Base-by-base conservation (phyloP, 768 basidiomycete genomes). In the Trametes villosa region DNA sequence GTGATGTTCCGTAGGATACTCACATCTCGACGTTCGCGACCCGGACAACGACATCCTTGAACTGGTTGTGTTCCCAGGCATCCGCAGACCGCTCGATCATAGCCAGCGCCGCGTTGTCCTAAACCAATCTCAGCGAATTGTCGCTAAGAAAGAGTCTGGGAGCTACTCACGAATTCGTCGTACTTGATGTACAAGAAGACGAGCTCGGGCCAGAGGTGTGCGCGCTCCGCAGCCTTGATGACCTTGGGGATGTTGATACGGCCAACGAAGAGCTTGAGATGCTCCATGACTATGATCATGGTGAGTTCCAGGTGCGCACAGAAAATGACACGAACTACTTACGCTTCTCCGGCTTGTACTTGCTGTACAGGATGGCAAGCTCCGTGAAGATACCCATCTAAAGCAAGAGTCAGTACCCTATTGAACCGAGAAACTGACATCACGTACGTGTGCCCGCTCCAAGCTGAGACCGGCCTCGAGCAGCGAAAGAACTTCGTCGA, bases 181-280 rank as follows among this genome's bases (percentile, higher is more conserved):
- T 99, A 99, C 77, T 97, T 97, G 80, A 98, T 89, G 76, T 98
- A 99, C 51, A 99, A 78, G 85, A 96, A 98, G 34, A 99, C 96
- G 13, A 99, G 86, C 73, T 98, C 96, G 12, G 96, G 89, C 97
- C 97, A 99, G 46, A 99, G 85, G 67, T 98, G 97, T 20, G 94
- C 95, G 69, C 90, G 92, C 80, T 98, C 96, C 3, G 96, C 86
- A 11, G 95, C 94, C 77, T 89, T 91, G 81, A 98, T 95, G 69
- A 98, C 96, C 85, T 99, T 98, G 51, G 97, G 97, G 68, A 99
- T 98, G 77, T 99, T 98, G 83, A 96, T 95, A 53, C 96, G 90
- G 36, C 92, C 86, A 31, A 93, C 92, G 68, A 97, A 99, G 44
- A 98, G 83, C 74, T 96, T 98, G 65, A 99, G 83, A 76, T 98